Evolutionary conservation across 1,284 basidiomycete genomes (phyloP).

Genomic region (Entoloma clypeatum): DNA sequence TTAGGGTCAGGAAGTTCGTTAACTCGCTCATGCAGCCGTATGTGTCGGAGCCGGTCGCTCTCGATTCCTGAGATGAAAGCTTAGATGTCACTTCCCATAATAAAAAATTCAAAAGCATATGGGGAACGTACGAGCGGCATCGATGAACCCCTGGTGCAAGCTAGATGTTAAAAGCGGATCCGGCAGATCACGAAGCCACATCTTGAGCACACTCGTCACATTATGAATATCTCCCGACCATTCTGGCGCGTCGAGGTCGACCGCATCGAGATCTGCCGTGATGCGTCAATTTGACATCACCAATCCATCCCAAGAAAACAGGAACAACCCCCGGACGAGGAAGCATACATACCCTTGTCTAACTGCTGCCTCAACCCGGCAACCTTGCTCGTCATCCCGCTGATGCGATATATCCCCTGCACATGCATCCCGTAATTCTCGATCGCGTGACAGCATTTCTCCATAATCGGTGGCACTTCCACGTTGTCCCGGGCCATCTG

Average conservation of each 20-base stretch:
- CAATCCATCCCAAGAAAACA: background rate
- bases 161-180: constrained; percentile 87
- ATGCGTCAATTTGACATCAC: no score
- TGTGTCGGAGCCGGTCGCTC: constrained; percentile 90
- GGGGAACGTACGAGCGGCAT: constrained; percentile 80
- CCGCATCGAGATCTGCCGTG: constrained; percentile 76
- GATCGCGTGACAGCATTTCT: constrained; percentile 89
- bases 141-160: constrained; percentile 90
- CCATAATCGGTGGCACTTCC: constrained; percentile 86
- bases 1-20: constrained; percentile 98
- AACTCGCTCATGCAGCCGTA: constrained; percentile 92
- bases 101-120: background rate
- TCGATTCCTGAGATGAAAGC: constrained; percentile 67
- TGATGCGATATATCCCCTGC: constrained; percentile 93
- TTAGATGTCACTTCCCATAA: background rate
- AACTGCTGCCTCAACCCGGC: constrained; percentile 79
- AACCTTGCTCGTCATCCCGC: constrained; percentile 89
- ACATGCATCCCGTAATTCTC: constrained; percentile 83
- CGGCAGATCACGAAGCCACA: constrained; percentile 96
- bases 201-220: constrained; percentile 88
- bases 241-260: constrained; percentile 84
- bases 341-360: constrained; percentile 70
- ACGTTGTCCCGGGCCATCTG: constrained; percentile 88
- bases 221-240: constrained; percentile 96
- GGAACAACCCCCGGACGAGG: background rate